Base-by-base conservation (phyloP, 1,284 basidiomycete genomes). In the Rhodotorula sp. region DNA sequence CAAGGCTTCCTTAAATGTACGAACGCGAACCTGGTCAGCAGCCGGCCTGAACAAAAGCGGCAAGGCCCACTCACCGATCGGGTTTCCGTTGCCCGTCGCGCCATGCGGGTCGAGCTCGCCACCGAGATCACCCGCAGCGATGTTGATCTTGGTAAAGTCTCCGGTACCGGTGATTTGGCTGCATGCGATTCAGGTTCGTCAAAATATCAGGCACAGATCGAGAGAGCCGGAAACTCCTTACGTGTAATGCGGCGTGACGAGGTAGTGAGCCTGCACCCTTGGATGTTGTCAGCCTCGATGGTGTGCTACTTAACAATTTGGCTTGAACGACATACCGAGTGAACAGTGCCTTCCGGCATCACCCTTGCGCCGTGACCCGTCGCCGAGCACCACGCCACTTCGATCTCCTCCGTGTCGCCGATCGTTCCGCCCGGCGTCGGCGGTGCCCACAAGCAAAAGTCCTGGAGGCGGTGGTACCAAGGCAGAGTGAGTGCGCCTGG, bases 71-170 rank as follows among this genome's bases (percentile, higher is more conserved):
- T 49, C 10, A 54, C 69, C 72, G 10, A 67, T 62, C 15, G 73
- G 73, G 48, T 74, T 74, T 4, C 73, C 73, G 34, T 39, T 21
- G 18, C 73, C 73, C 23, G 63, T 57, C 3, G 68, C 72, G 20
- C 67, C 71, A 26, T 73, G 73, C 21, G 73, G 73, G 65, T 74
- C 75, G 3, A 76, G 66, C 79, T 82, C 81, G 64, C 81, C 81
- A 31, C 81, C 81, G 34, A 76, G 73, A 73, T 82, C 81, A 46
- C 77, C 78, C 4, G 62, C 67, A 5, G 58, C 51, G 66, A 82
- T 75, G 74, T 79, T 78, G 58, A 82, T 78, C 77, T 80, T 81
- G 71, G 80, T 81, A 31, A 82, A 80, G 76, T 82, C 79, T 51
- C 81, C 81, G 3, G 65, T 72, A 14, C 75, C 75, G 26, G 73